phyloP scores from a whole-genome alignment of 768 basidiomycete species.

The Xerocomellus dryophilus region DNA sequence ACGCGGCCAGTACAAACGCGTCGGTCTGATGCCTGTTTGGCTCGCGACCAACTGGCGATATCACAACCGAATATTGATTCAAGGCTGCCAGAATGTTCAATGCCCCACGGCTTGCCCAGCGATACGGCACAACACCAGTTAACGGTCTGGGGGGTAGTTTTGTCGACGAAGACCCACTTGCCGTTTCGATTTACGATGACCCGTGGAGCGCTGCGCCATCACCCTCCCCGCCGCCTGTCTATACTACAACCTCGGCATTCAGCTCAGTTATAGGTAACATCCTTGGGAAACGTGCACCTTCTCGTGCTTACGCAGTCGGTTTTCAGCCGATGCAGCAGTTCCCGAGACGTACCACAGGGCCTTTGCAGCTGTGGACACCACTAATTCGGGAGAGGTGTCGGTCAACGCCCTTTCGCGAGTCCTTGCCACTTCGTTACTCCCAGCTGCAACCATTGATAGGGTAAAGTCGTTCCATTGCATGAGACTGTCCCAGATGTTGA shows the following conservation, averaged over 20 bases:
- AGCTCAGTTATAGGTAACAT: slow-evolving; percentile 64
- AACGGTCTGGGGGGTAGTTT: slow-evolving; percentile 67
- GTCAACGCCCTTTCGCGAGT: slow-evolving; percentile 81
- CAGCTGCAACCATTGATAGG: slow-evolving; percentile 80
- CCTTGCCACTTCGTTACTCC: slow-evolving; percentile 70
- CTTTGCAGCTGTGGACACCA: slow-evolving; percentile 70
- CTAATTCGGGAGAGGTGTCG: slow-evolving; percentile 70
- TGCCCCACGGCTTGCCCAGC: slow-evolving; percentile 69
- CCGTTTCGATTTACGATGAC: slow-evolving; percentile 74
- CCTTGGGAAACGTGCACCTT: not conserved
- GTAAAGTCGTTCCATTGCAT: slow-evolving; percentile 37
- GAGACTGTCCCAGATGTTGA: not conserved
- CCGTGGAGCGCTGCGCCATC: slow-evolving; percentile 78
- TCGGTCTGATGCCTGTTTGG: slow-evolving; percentile 12
- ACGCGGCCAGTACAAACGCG: slow-evolving; percentile 4
- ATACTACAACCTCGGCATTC: slow-evolving; percentile 52
- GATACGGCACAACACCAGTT: slow-evolving; percentile 56
- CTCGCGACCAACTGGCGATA: slow-evolving; percentile 5
- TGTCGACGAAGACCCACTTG: slow-evolving; percentile 74
- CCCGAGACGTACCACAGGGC: slow-evolving; percentile 75
- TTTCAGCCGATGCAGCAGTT: slow-evolving; percentile 71
- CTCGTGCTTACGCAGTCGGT: slow-evolving; percentile 10
- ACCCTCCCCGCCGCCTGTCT: slow-evolving; percentile 61
- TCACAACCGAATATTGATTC: slow-evolving; percentile 9
- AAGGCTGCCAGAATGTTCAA: slow-evolving; percentile 67